Percentiles rank a stretch among this genome's conserved stretches.
These are phyloP conservation scores for Ceratobasidium sp. DNA, from an alignment of 1,284 basidiomycete species.

Conservation along the genomic window DNA sequence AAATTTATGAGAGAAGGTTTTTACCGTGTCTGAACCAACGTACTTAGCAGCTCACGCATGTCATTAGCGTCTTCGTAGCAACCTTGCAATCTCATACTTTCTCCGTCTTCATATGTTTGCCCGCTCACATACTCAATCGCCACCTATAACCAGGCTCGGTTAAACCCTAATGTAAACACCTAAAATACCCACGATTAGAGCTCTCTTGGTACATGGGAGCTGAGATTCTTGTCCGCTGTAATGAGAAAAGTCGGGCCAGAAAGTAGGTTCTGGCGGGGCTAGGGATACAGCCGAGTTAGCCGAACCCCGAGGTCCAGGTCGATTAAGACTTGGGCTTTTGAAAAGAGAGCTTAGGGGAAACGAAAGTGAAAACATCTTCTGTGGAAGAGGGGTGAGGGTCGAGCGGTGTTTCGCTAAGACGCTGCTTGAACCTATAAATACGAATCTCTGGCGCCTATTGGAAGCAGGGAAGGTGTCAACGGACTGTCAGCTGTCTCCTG, in stretches of 20 bases:
- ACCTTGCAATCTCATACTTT: conserved; percentile 29
- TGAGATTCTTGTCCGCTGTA: conserved; percentile 24
- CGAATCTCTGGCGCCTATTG: too few relatives aligned
- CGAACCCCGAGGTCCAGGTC: conserved; percentile 10
- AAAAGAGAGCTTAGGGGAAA: conserved; percentile 37
- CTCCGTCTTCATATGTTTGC: conserved; percentile 19
- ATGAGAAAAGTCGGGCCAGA: conserved; percentile 24
- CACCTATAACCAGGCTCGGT: conserved; percentile 13
- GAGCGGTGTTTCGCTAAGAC: too few relatives aligned
- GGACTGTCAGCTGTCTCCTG: too few relatives aligned
- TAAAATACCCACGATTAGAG: conserved; percentile 38
- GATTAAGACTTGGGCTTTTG: conserved; percentile 23
- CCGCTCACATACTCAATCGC: conserved; percentile 38
- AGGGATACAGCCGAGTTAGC: conserved; percentile 18
- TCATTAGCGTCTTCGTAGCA: conserved; percentile 43
- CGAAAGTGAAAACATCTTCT: conserved; percentile 38
- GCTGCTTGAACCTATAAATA: too few relatives aligned
- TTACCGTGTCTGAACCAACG: background rate
- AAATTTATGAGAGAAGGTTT: background rate
- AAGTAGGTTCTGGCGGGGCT: background rate
- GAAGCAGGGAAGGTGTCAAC: too few relatives aligned
- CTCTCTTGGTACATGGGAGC: conserved; percentile 33
- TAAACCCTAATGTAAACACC: background rate
- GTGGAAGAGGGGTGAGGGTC: background rate
- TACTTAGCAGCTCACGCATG: conserved; percentile 33